Conservation (phyloP, 805 yeast species). For the Cyberlindnera lachancei region DNA sequence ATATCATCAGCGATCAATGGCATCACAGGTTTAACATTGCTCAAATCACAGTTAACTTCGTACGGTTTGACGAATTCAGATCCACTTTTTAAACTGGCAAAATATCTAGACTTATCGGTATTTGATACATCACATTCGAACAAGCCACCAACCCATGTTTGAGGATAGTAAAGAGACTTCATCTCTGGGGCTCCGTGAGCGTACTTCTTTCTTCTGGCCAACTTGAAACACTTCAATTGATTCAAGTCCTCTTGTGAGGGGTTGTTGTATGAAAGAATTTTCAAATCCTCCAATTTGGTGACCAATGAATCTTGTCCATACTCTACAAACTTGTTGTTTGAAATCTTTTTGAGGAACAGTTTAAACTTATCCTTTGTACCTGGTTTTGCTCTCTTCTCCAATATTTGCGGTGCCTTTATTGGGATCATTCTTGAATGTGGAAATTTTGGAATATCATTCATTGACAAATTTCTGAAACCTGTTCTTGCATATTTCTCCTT, state of each 20-base stretch:
- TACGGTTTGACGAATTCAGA: conserved; percentile 8
- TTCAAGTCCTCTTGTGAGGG: conserved; percentile 11
- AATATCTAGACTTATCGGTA: conserved; percentile 21
- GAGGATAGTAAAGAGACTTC: conserved; percentile 43
- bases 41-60: conserved; percentile 28
- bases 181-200: conserved; percentile 38
- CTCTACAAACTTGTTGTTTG: conserved; percentile 14
- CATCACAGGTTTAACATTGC: conserved; percentile 35
- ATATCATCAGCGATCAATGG: conserved; percentile 57
- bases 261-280: conserved; percentile 7
- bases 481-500: conserved; percentile 1
- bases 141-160: conserved; percentile 57
- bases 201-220: conserved; percentile 52
- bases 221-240: conserved; percentile 40
- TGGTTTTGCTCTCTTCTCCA: background rate
- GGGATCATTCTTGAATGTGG: conserved; percentile 6
- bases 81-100: conserved; percentile 11
- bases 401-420: conserved; percentile 3
- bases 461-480: conserved; percentile 1
- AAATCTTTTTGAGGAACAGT: conserved; percentile 5
- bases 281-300: conserved; percentile 10
- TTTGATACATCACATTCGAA: conserved; percentile 40
- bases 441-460: conserved; percentile 4
- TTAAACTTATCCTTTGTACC: conserved; percentile 5
- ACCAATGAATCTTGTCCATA: conserved; percentile 12